Conservation (phyloP, 2,329 filamentous ascomycete genomes). For the Teratosphaeria viscida region DNA sequence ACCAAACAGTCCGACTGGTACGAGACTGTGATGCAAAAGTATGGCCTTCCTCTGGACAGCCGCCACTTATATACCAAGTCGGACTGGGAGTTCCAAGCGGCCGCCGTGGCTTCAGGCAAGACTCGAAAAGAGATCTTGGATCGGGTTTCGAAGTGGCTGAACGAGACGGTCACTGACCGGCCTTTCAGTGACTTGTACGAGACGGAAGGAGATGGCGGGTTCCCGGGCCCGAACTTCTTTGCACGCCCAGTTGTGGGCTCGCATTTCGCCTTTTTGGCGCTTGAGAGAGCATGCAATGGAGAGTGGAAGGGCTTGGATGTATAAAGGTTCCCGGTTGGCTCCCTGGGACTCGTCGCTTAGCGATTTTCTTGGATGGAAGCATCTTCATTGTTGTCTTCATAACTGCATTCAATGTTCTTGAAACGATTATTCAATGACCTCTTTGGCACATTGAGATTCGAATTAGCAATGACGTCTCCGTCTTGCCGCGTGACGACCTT, state of each 20-base stretch:
- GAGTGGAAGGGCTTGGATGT: background rate
- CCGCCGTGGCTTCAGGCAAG: constrained; percentile 60
- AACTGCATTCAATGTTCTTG: background rate
- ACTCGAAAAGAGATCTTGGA: constrained; percentile 63
- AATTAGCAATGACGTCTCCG: background rate
- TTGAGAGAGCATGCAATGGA: constrained; percentile 59
- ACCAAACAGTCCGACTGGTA: constrained; percentile 75
- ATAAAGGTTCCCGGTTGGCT: background rate
- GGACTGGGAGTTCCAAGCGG: constrained; percentile 86
- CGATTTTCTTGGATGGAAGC: background rate
- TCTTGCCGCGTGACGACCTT: background rate
- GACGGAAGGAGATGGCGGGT: constrained; percentile 66
- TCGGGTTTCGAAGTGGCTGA: constrained; percentile 68
- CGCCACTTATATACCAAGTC: constrained; percentile 79
- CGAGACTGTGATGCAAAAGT: constrained; percentile 64
- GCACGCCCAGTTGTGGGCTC: constrained; percentile 75
- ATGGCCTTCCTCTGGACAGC: constrained; percentile 72
- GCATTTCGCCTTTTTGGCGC: constrained; percentile 75
- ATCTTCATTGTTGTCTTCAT: background rate
- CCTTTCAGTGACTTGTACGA: constrained; percentile 76
- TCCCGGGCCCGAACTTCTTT: constrained; percentile 65
- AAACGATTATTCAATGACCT: background rate
- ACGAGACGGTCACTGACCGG: constrained; percentile 65
- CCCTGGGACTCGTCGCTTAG: background rate
- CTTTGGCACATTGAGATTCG: background rate